Evolutionary conservation across 2,329 filamentous ascomycete genomes (phyloP).

Genomic region (Lachnellula hyalina): DNA sequence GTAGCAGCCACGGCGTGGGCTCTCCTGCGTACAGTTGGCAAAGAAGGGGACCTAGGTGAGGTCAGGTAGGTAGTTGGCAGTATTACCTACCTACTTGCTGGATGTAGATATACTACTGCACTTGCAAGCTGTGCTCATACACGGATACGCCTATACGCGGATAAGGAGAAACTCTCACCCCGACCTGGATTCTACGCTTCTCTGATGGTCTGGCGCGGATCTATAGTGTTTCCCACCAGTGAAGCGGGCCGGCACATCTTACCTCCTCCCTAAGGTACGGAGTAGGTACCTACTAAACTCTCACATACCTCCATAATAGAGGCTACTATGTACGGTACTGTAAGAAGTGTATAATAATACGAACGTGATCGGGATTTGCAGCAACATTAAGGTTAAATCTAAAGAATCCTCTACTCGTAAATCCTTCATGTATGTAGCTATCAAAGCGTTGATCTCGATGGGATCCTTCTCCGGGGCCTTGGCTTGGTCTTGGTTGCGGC

Average conservation of each 20-base stretch:
- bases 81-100: not conserved
- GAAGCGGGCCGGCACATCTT: not conserved
- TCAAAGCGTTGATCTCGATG: not conserved
- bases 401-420: too few relatives aligned
- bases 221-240: not conserved
- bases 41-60: not conserved
- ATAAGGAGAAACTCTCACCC: too few relatives aligned
- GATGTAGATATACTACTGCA: not conserved
- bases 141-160: too few relatives aligned
- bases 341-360: not conserved
- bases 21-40: not conserved
- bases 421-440: not conserved
- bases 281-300: not conserved
- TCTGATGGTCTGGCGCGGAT: not conserved
- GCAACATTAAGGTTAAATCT: constrained; percentile 10
- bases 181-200: not conserved
- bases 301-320: not conserved
- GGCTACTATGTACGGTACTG: not conserved
- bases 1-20: not conserved
- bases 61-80: not conserved
- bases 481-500: constrained; percentile 1
- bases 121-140: too few relatives aligned
- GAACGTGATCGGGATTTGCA: constrained; percentile 4
- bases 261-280: not conserved
- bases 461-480: not conserved